phyloP scores from a whole-genome alignment of 2,329 filamentous ascomycete species.

The Trichoderma semiorbis region DNA sequence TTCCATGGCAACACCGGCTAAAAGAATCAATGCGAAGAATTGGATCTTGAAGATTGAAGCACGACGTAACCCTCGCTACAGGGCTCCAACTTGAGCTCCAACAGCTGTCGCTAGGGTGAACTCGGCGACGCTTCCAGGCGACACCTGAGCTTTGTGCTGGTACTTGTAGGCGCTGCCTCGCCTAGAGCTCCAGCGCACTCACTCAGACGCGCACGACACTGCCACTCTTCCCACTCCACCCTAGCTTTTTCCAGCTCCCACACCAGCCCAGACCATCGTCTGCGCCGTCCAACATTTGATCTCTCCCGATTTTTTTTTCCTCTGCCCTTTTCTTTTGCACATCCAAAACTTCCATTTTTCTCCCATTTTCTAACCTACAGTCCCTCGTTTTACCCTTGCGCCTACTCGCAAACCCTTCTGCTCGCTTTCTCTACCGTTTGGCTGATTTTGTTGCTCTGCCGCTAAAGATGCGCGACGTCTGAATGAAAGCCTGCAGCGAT shows the following conservation, averaged over 20 bases:
- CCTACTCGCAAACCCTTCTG: background rate
- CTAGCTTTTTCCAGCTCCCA: constrained; percentile 1
- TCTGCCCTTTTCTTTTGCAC: background rate
- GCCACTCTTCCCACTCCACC: constrained; percentile 16
- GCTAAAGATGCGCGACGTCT: constrained; percentile 26
- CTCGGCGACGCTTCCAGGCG: background rate
- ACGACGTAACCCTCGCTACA: background rate
- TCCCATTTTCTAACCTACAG: constrained; percentile 4
- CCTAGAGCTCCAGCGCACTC: background rate
- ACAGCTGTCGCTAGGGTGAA: background rate
- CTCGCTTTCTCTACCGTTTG: background rate
- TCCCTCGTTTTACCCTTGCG: constrained; percentile 11
- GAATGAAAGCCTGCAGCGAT: constrained; percentile 21
- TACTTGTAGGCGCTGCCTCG: background rate
- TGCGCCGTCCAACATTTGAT: constrained; percentile 6
- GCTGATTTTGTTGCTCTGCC: background rate
- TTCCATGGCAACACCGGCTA: background rate
- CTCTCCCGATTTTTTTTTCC: constrained; percentile 1
- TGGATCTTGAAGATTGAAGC: background rate
- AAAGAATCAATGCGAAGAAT: background rate
- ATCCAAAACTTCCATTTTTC: background rate
- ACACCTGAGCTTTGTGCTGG: background rate
- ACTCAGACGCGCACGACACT: background rate
- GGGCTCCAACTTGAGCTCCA: background rate
- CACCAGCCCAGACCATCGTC: background rate